Percentiles rank a stretch among this genome's conserved stretches.
phyloP scores from a whole-genome alignment of 768 basidiomycete genomes.

The Boletus sp. region DNA sequence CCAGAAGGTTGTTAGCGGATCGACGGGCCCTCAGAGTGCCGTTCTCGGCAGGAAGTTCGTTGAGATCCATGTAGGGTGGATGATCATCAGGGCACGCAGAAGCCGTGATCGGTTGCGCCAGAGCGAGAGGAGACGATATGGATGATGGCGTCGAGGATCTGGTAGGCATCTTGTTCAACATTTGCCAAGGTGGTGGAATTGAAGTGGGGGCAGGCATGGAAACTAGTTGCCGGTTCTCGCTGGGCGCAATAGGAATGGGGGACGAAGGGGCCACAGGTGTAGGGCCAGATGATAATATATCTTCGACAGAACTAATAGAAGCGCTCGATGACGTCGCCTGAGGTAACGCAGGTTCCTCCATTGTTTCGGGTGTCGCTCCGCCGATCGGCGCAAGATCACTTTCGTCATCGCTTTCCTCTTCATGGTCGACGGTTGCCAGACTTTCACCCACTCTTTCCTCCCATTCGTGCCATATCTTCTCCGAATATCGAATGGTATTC shows the following conservation, averaged over 20 bases:
- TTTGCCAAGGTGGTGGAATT: conserved; percentile 44
- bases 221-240: conserved; percentile 25
- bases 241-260: conserved; percentile 28
- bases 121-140: conserved; percentile 81
- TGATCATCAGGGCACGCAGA: conserved; percentile 57
- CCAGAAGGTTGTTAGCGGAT: conserved; percentile 62
- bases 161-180: conserved; percentile 53
- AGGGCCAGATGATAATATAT: conserved; percentile 50
- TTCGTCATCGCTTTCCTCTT: conserved; percentile 48
- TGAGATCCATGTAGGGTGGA: conserved; percentile 65
- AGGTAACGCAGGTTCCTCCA: conserved; percentile 18
- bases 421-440: conserved; percentile 56
- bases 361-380: conserved; percentile 22
- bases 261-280: conserved; percentile 66
- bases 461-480: conserved; percentile 98
- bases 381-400: conserved; percentile 38
- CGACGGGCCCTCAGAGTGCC: conserved; percentile 60
- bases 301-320: conserved; percentile 25
- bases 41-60: conserved; percentile 42
- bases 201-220: conserved; percentile 42
- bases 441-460: conserved; percentile 79
- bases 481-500: conserved; percentile 94
- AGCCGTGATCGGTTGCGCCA: conserved; percentile 82
- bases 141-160: conserved; percentile 88
- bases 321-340: conserved; percentile 11